These are phyloP conservation scores for Chlamydomonas incerta DNA, from an alignment of 139 green algal species.

Conservation along the genomic window DNA sequence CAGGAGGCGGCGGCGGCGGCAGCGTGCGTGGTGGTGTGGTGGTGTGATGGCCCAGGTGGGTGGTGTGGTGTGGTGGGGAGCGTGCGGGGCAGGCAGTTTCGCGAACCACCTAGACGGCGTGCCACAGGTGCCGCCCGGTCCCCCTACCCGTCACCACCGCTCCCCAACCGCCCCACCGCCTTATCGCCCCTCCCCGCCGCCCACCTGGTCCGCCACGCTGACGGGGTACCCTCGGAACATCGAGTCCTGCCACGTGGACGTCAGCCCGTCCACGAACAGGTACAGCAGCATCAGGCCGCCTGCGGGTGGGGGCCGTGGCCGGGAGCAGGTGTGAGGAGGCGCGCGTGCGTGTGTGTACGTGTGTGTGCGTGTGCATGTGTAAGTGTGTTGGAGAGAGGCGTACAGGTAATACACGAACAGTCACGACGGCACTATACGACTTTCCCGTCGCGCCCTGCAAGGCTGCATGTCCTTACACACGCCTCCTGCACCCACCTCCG, in stretches of 20 bases:
- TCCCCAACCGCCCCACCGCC: not conserved
- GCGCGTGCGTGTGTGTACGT: too few species aligned
- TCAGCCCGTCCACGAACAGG: conserved; percentile 96
- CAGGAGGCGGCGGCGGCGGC: not conserved
- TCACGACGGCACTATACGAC: too few species aligned
- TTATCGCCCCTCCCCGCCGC: not conserved
- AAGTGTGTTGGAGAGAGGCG: too few species aligned
- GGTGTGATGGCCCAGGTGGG: too few species aligned
- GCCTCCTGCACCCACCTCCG: conserved; percentile 48
- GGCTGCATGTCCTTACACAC: too few species aligned
- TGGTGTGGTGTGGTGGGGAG: too few species aligned
- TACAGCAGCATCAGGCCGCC: conserved; percentile 89
- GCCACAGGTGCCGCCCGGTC: not conserved
- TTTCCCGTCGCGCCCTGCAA: too few species aligned
- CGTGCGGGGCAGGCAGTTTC: too few species aligned
- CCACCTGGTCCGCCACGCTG: conserved; percentile 87
- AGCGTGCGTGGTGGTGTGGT: not conserved
- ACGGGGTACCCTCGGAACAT: conserved; percentile 83
- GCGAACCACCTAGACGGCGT: not conserved
- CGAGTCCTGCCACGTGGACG: conserved; percentile 91
- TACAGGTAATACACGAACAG: too few species aligned
- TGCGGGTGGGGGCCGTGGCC: too few species aligned
- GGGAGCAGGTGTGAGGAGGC: too few species aligned
- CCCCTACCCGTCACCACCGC: not conserved
- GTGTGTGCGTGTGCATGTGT: too few species aligned